Evolutionary conservation across 108 stramenopile genomes (phyloP).

Genomic region (Mayamaea pseudoterrestris): DNA sequence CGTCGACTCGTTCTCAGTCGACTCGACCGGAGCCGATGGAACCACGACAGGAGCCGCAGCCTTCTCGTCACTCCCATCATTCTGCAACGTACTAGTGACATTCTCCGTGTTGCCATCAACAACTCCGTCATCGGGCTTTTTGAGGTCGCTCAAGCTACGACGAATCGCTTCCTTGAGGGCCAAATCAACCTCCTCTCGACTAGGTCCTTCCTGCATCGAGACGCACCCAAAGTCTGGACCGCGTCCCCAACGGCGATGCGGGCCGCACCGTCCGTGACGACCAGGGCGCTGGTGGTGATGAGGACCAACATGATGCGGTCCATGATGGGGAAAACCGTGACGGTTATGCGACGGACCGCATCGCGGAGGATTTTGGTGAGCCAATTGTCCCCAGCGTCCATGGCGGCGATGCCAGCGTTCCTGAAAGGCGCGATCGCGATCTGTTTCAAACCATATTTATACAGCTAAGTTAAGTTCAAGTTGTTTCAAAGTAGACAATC

Average conservation of each 20-base stretch:
- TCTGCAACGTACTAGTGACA: not conserved
- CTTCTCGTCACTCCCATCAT: not conserved
- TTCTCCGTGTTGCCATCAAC: not conserved
- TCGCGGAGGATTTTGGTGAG: not conserved
- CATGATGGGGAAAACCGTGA: not conserved
- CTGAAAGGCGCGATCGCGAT: conserved; percentile 61
- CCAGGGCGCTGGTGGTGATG: not conserved
- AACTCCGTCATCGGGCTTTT: not conserved
- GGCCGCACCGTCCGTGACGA: not conserved
- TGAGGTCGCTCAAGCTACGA: conserved; percentile 29
- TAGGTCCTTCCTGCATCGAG: not conserved
- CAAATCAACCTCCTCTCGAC: conserved; percentile 14
- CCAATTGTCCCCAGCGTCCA: not conserved
- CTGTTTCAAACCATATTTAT: conserved; percentile 7
- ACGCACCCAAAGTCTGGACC: not conserved
- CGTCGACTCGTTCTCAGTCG: too few species aligned
- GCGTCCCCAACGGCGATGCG: not conserved
- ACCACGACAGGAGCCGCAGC: too few species aligned
- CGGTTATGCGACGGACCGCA: not conserved
- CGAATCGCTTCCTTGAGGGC: conserved; percentile 49
- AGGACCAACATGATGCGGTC: not conserved
- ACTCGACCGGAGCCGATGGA: too few species aligned
- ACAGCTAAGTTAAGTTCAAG: not conserved
- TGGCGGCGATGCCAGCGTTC: conserved; percentile 38
- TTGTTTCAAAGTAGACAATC: not conserved